Conservation (phyloP, 1,139 yeast species). For the Waltiozyma sp. region DNA sequence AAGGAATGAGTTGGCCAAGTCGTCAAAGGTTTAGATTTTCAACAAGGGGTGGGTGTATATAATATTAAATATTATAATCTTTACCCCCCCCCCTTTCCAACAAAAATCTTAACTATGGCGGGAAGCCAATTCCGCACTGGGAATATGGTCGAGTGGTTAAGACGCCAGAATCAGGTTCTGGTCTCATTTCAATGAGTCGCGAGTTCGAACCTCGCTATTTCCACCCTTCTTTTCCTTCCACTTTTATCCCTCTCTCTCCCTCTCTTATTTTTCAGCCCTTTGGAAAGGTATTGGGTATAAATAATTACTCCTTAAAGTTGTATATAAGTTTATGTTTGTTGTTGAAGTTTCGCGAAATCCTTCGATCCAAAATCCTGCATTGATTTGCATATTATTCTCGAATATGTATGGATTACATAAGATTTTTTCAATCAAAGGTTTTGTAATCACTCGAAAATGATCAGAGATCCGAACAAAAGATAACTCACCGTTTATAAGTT, state of each 20-base stretch:
- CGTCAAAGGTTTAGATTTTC: not conserved
- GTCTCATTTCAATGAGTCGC: conserved; percentile 46
- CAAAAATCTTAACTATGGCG: not conserved
- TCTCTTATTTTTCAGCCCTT: not conserved
- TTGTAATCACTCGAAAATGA: too few relatives aligned
- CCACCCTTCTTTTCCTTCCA: conserved; percentile 3
- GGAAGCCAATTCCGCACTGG: conserved; percentile 2
- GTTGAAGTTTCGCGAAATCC: too few relatives aligned
- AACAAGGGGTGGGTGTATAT: not conserved
- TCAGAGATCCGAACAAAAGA: too few relatives aligned
- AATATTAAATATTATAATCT: not conserved
- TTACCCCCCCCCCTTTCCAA: not conserved
- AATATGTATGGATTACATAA: too few relatives aligned
- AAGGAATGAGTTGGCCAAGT: not conserved
- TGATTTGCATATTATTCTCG: too few relatives aligned
- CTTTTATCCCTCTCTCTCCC: not conserved
- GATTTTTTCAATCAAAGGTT: too few relatives aligned
- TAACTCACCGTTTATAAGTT: too few relatives aligned
- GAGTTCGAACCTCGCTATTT: conserved; percentile 52
- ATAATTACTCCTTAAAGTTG: not conserved
- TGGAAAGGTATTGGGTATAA: not conserved
- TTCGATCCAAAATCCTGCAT: too few relatives aligned
- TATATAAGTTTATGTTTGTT: too few relatives aligned
- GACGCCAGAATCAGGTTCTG: conserved; percentile 57
- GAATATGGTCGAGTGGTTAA: conserved; percentile 22